Evolutionary conservation across 495 filamentous ascomycete species (phyloP).

Genomic region (Aspergillus saccharolyticus): DNA sequence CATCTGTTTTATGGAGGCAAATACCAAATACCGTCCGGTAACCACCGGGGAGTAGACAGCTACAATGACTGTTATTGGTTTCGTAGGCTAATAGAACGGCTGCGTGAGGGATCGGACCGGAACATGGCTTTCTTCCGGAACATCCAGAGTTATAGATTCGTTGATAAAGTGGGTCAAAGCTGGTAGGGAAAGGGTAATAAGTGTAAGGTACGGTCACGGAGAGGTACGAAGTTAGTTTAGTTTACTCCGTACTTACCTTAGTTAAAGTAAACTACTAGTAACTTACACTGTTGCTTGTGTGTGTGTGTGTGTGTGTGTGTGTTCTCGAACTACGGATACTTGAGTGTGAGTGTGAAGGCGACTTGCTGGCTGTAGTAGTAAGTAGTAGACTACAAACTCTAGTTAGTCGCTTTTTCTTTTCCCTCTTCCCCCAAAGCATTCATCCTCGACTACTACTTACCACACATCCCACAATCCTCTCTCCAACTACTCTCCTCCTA

Average conservation of each 20-base stretch:
- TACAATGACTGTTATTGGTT: not conserved
- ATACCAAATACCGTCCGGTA: not conserved
- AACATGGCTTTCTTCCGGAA: conserved; percentile 4
- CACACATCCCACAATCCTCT: conserved; percentile 27
- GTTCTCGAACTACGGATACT: too few species aligned
- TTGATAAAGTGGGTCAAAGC: not conserved
- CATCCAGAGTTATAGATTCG: not conserved
- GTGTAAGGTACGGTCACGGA: not conserved
- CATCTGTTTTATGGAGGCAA: not conserved
- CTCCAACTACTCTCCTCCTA: conserved; percentile 13
- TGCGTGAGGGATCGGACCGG: not conserved
- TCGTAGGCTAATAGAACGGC: not conserved
- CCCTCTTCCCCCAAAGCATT: conserved; percentile 12
- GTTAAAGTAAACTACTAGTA: not conserved
- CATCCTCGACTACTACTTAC: conserved; percentile 19
- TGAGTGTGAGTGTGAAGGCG: too few species aligned
- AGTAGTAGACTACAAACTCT: conserved; percentile 23
- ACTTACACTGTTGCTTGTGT: not conserved
- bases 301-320: too few species aligned
- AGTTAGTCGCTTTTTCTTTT: conserved; percentile 21
- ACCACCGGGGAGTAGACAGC: not conserved
- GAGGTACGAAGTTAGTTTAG: conserved; percentile 4
- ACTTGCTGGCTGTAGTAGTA: conserved; percentile 17
- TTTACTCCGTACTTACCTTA: not conserved
- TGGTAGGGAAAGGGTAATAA: not conserved